Base-by-base conservation (phyloP, 2,329 filamentous ascomycete species). In the Teratosphaeria nubilosa region DNA sequence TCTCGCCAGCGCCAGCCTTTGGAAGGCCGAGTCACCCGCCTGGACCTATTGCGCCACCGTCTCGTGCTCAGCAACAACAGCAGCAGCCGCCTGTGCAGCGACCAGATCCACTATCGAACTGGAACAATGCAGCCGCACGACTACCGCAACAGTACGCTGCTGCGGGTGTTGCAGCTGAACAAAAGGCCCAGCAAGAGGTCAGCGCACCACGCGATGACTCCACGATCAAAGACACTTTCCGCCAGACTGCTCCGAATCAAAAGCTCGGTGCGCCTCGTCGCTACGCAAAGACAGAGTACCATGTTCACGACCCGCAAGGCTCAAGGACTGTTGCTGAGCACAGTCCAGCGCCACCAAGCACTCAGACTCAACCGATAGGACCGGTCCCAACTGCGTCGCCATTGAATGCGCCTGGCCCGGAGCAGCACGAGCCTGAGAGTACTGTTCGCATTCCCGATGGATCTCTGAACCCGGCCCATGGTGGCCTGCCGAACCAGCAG, bases 31-130 rank as follows among this genome's bases (percentile, higher is more conserved):
- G 65, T 25, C 67, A 70, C 55, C 60, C 65, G 11, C 70, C 70
- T 22, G 64, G 66, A 2, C 71, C 71, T 1, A 73, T 73, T 50
- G 71, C 65, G 11, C 71, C 71, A 20, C 71, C 71, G 2, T 70
- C 68, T 37, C 66, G 69, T 32, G 62, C 65, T 31, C 69, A 68
- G 31, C 27, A 4, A 30, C 27, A 4, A 30, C 62, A 62, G 56
- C 60, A 58, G 30, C 59, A 62, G 51, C 54, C 55, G 50, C 56
- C 59, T 11, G 56, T 55, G 20, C 59, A 59, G 51, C 48, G 60
- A 34, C 58, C 58, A 22, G 64, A 64, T 25, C 48, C 59, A 6
- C 56, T 64, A 41, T 62, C 67, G 22, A 65, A 67, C 2, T 73
- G 71, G 71, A 65, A 64, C 24, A 63, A 62, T 9, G 66, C 64